A percentile compares a stretch with the other conserved stretches of the same genome.
Evolutionary conservation across 352 stramenopile genomes (phyloP).

Genomic region (Globisporangium viniferum): DNA sequence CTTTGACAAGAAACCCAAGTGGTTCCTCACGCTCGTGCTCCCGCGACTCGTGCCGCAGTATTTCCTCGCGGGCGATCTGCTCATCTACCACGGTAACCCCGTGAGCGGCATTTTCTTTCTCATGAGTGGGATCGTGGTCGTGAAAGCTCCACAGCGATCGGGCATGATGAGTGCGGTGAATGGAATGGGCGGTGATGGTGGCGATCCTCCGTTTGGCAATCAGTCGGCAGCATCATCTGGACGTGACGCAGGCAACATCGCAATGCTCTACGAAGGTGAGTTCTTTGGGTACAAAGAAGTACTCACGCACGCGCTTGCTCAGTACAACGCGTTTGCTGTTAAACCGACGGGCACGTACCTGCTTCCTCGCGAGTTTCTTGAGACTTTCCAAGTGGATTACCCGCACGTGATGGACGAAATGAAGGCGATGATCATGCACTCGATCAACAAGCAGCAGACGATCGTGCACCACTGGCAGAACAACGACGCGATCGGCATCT

Average conservation of each 20-base stretch:
- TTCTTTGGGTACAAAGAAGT: constrained; percentile 82
- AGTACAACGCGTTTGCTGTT: constrained; percentile 72
- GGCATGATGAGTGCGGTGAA: background rate
- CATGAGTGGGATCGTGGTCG: constrained; percentile 59
- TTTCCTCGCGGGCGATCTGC: constrained; percentile 60
- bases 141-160: constrained; percentile 27
- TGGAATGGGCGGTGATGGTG: background rate
- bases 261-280: constrained; percentile 67
- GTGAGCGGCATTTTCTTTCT: constrained; percentile 79
- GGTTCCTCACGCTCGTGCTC: constrained; percentile 72
- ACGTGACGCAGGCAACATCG: constrained; percentile 36
- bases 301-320: constrained; percentile 44
- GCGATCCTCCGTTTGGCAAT: constrained; percentile 6
- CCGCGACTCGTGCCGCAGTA: constrained; percentile 66
- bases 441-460: constrained; percentile 74
- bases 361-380: constrained; percentile 54
- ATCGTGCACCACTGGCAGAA: constrained; percentile 70
- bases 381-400: constrained; percentile 48
- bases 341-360: constrained; percentile 61
- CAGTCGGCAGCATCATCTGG: constrained; percentile 19
- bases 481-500: constrained; percentile 65
- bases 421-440: constrained; percentile 63
- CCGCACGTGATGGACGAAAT: constrained; percentile 67
- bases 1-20: constrained; percentile 85
- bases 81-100: constrained; percentile 69